Evolutionary conservation across 352 stramenopile genomes (phyloP).

Genomic region (Globisporangium nagaii): DNA sequence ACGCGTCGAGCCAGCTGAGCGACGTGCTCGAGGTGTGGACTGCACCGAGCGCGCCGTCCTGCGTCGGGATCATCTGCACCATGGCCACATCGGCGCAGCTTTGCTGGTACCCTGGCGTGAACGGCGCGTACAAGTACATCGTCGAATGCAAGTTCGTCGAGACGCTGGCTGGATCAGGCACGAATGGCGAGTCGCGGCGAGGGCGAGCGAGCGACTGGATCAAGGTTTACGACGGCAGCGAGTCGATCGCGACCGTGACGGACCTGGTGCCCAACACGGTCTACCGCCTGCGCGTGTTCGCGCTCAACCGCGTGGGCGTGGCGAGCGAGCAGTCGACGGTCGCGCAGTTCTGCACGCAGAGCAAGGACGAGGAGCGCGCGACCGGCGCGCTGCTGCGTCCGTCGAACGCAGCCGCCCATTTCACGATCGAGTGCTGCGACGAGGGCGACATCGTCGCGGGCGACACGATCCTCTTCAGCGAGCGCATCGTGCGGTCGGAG

Average conservation of each 20-base stretch:
- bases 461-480: slow-evolving; percentile 90
- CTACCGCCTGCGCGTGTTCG: slow-evolving; percentile 82
- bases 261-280: slow-evolving; percentile 75
- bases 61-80: slow-evolving; percentile 49
- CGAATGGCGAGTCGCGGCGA: background rate
- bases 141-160: slow-evolving; percentile 79
- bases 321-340: slow-evolving; percentile 69
- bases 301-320: slow-evolving; percentile 60
- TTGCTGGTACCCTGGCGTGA: slow-evolving; percentile 77
- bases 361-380: slow-evolving; percentile 49
- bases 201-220: slow-evolving; percentile 40
- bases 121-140: slow-evolving; percentile 60
- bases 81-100: slow-evolving; percentile 47
- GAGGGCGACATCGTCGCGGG: slow-evolving; percentile 80
- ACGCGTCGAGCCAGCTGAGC: slow-evolving; percentile 73
- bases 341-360: slow-evolving; percentile 75
- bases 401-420: slow-evolving; percentile 50
- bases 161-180: slow-evolving; percentile 23
- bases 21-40: slow-evolving; percentile 70
- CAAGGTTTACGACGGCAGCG: slow-evolving; percentile 73
- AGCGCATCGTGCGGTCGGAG: slow-evolving; percentile 73
- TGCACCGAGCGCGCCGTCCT: slow-evolving; percentile 44
- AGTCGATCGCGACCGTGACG: slow-evolving; percentile 49
- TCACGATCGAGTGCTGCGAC: slow-evolving; percentile 65
- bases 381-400: slow-evolving; percentile 22